These are phyloP conservation scores for Friedmanniomyces endolithicus DNA, from an alignment of 495 filamentous ascomycete species.

Conservation along the genomic window DNA sequence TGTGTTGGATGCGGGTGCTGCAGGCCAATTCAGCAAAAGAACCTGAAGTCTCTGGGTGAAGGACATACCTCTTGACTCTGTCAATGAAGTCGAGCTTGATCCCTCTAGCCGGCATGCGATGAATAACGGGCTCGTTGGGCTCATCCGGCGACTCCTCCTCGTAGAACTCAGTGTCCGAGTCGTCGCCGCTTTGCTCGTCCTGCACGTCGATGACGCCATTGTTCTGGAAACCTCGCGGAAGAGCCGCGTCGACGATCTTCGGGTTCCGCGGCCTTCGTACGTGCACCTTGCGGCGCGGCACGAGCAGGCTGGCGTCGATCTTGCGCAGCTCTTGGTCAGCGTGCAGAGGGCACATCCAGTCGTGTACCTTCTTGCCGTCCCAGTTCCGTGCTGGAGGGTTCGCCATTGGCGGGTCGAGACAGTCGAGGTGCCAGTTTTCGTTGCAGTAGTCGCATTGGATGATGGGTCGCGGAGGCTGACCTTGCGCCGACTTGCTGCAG, in stretches of 20 bases:
- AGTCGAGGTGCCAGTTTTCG: conserved; percentile 80
- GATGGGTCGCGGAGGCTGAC: conserved; percentile 33
- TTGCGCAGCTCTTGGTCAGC: conserved; percentile 46
- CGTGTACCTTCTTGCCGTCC: conserved; percentile 40
- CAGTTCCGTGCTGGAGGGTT: conserved; percentile 46
- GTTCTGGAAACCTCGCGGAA: conserved; percentile 51
- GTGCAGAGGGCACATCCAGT: conserved; percentile 86
- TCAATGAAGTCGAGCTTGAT: conserved; percentile 69
- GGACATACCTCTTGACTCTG: conserved; percentile 32
- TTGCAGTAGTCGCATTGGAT: conserved; percentile 54
- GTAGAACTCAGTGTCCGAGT: conserved; percentile 33
- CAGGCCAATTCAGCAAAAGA: neutral
- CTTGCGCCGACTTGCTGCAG: conserved; percentile 49
- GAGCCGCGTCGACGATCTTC: conserved; percentile 31
- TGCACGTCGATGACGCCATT: conserved; percentile 59
- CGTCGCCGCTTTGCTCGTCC: conserved; percentile 36
- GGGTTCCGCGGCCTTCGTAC: conserved; percentile 47
- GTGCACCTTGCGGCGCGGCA: conserved; percentile 23
- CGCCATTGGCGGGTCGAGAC: conserved; percentile 71
- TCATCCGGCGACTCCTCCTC: conserved; percentile 37
- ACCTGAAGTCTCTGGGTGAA: neutral
- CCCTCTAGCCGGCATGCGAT: conserved; percentile 56
- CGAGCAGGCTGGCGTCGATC: conserved; percentile 25
- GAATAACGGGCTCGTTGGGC: conserved; percentile 39
- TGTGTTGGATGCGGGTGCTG: conserved; percentile 13